These are phyloP conservation scores for Hortiboletus flavorubellus DNA, from an alignment of 768 basidiomycete genomes.

Conservation along the genomic window DNA sequence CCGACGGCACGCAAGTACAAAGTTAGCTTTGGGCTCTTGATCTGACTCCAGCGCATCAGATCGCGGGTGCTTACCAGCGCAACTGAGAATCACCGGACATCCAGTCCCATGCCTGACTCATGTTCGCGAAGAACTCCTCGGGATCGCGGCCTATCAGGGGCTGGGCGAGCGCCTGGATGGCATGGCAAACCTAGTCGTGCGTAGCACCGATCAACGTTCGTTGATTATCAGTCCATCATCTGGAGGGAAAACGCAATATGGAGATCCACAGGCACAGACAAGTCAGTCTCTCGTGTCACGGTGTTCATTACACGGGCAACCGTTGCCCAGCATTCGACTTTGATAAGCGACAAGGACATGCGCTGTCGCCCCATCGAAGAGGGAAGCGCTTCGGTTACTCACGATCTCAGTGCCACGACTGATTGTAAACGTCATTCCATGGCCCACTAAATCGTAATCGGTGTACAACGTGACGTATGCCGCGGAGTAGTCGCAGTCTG, in stretches of 20 bases:
- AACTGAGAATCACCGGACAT: conserved; percentile 84
- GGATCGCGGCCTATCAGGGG: conserved; percentile 80
- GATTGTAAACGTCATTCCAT: conserved; percentile 92
- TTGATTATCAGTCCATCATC: not conserved
- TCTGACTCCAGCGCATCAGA: not conserved
- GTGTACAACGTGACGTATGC: conserved; percentile 81
- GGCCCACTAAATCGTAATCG: conserved; percentile 59
- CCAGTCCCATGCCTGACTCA: conserved; percentile 87
- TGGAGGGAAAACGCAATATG: not conserved
- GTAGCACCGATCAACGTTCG: not conserved
- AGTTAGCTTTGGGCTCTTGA: not conserved
- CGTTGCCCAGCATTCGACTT: not conserved
- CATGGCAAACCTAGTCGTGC: conserved; percentile 57
- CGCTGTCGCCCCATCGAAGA: not conserved
- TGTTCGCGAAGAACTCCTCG: conserved; percentile 78
- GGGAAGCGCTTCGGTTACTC: conserved; percentile 9
- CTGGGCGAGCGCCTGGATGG: conserved; percentile 64
- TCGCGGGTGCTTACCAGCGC: conserved; percentile 58
- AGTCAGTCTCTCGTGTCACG: too few species aligned
- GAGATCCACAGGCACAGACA: not conserved
- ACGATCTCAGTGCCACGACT: conserved; percentile 93
- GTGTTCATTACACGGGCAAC: not conserved
- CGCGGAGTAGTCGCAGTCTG: conserved; percentile 91
- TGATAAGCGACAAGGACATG: not conserved
- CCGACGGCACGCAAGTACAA: not conserved